Base-by-base conservation (phyloP, 345 rosid species). In the Angophora floribunda region DNA sequence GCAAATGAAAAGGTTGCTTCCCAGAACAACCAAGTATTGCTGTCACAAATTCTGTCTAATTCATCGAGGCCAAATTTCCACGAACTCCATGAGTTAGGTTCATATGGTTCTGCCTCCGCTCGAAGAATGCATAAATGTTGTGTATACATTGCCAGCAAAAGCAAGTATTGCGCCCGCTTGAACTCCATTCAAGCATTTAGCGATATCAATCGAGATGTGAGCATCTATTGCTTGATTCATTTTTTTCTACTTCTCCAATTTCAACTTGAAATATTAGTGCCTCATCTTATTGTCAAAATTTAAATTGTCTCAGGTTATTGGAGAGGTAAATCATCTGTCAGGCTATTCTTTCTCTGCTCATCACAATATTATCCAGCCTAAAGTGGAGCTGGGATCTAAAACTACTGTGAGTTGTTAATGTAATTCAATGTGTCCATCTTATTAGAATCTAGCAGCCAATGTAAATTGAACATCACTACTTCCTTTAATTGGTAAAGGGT, bases 201-300 rank as follows among this genome's bases (percentile, higher is more conserved):
- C 91, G 99, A 98, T 89, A 96, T 96, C 85, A 98, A 98, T 89
- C 94, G 98, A 89, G 99, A 96, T 93, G 99, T 98, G 92, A 94
- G 99, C 89, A 30, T 85, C 32, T 32, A 51, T 10, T 17, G 80
- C 75, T 88, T 84, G 14, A 47, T 65, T 47, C 28, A 0, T 67
- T 32, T 86, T 70, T n/a, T 49, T 52, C 50, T 10, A 32, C 61
- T n/a, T 21, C 19, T 80, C 21, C 26, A 41, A 14, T 85, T 85
- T 59, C 19, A 12, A 57, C 36, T 85, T 41, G 21, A 49, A 86
- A 63, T 51, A 52, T 52, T 85, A 12, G 11, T 32, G 19, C 45
- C 12, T 88, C 63, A 84, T 61, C 45, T 14, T 80, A 41, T 45
- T 53, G 51, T 79, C 28, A 17, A 52, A 82, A 41, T 79, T 86